Evolutionary conservation across 208 protist species (phyloP), one percentile per base, ranked within the genome.

Genomic region (Trypanosoma lewisi): DNA sequence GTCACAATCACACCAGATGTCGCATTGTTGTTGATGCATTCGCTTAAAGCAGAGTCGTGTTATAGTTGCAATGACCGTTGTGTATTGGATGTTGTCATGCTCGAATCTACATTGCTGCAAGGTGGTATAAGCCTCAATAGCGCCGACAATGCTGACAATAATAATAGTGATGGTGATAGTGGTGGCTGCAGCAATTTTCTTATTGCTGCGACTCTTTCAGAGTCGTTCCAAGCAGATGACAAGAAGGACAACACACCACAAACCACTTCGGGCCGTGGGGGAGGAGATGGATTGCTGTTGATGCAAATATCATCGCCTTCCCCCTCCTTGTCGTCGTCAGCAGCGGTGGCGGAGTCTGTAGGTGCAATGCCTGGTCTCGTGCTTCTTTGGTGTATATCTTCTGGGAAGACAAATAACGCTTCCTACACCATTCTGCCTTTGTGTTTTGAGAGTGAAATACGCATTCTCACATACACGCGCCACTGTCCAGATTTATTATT

Each of bases 371-470:
- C 73, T 5, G 83, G 80, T 16, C 63, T 90, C 37, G 77, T 77
- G 64, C 45, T 90, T 45, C 64, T 78, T 50, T 89, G 83, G 77
- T 60, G 73, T 23, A 44, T 82, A 12, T 55, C 83, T 19, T 73
- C 63, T 48, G 44, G 64, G 16, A 63, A 48, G 1, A 25, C 28
- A 16, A 14, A 41, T 28, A 34, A 50, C 12, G 12, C 21, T 16
- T 14, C 4, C 19, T 34, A 36, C 21, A 31, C 2, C 28, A 25
- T 58, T 34, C 41, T 63, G 21, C 54, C 51, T n/a, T 34, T 65
- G 21, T 56, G 25, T 49, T 60, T 59, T 60, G 42, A 45, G 9
- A 56, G 58, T 54, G 67, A 66, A 28, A 52, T 65, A 45, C 59
- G 67, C 21, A 23, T 23, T 21, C 39, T 73, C 8, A 57, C 57